phyloP scores from a whole-genome alignment of 2,329 filamentous ascomycete species.

The Paecilomyces niveus region DNA sequence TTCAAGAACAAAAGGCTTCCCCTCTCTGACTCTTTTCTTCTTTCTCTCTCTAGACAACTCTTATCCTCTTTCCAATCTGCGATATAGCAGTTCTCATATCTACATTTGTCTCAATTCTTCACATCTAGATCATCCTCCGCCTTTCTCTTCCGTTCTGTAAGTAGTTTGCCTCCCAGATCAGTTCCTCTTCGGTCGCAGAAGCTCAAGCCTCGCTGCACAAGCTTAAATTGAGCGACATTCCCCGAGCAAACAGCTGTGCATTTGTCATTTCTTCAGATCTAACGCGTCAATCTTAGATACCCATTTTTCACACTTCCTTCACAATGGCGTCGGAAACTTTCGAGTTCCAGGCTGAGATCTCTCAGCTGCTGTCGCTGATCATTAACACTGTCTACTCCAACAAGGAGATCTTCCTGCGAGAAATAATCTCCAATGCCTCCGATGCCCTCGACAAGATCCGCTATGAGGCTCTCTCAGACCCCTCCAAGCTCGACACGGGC shows the following conservation, averaged over 20 bases:
- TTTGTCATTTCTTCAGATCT: neutral
- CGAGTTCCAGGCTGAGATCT: constrained; percentile 99
- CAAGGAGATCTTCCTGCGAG: constrained; percentile 99
- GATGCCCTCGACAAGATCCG: constrained; percentile 99
- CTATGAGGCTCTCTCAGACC: constrained; percentile 96
- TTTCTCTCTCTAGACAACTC: constrained; percentile 3
- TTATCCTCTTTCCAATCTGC: constrained; percentile 5
- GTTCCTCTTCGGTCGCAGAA: neutral
- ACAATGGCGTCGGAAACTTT: constrained; percentile 65
- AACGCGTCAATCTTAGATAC: constrained; percentile 9
- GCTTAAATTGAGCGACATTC: neutral
- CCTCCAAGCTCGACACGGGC: constrained; percentile 90
- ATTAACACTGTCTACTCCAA: constrained; percentile 99
- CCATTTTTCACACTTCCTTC: constrained; percentile 16
- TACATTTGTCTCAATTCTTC: constrained; percentile 10
- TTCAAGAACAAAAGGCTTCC: constrained; percentile 1
- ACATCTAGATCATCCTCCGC: constrained; percentile 2
- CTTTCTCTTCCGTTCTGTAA: constrained; percentile 3
- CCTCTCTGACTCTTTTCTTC: constrained; percentile 2
- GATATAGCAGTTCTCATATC: constrained; percentile 6
- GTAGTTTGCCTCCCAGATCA: constrained; percentile 3
- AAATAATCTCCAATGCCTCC: constrained; percentile 96
- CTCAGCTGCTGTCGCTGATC: constrained; percentile 98
- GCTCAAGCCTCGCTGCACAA: neutral
- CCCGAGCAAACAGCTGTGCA: neutral